Evolutionary conservation across 2,329 filamentous ascomycete species (phyloP).

Genomic region (Kalmusia sp.): DNA sequence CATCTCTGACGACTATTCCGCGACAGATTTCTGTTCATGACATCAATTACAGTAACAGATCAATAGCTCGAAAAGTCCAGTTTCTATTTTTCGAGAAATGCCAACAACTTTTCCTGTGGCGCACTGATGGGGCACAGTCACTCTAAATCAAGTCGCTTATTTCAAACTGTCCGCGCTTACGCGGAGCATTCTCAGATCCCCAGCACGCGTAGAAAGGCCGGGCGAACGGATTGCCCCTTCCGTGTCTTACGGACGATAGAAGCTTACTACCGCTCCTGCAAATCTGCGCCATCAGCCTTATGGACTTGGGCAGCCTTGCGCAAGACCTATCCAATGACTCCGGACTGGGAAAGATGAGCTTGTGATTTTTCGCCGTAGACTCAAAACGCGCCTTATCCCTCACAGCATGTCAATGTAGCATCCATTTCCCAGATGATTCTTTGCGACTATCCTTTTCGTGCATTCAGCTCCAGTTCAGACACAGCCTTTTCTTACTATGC

Average conservation of each 20-base stretch:
- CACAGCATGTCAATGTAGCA: too few relatives aligned
- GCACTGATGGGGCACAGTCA: background rate
- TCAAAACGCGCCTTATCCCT: too few relatives aligned
- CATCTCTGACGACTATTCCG: too few relatives aligned
- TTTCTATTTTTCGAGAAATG: too few relatives aligned
- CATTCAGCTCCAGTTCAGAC: background rate
- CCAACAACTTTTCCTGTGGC: too few relatives aligned
- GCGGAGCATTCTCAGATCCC: constrained; percentile 1
- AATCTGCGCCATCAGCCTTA: background rate
- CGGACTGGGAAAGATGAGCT: too few relatives aligned
- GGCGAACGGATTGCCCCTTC: constrained; percentile 7
- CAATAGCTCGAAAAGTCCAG: too few relatives aligned
- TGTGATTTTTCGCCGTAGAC: too few relatives aligned
- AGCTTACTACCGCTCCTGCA: background rate
- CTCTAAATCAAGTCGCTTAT: background rate
- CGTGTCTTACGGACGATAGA: background rate
- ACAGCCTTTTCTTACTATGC: background rate
- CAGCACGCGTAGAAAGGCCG: background rate
- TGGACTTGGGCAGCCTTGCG: background rate
- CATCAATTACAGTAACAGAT: too few relatives aligned
- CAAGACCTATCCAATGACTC: background rate
- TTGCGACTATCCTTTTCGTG: too few relatives aligned
- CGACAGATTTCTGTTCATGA: too few relatives aligned
- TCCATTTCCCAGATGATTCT: too few relatives aligned
- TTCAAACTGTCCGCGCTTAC: background rate